Evolutionary conservation across 331 rosid species (phyloP).

Genomic region (Quercus phellos): DNA sequence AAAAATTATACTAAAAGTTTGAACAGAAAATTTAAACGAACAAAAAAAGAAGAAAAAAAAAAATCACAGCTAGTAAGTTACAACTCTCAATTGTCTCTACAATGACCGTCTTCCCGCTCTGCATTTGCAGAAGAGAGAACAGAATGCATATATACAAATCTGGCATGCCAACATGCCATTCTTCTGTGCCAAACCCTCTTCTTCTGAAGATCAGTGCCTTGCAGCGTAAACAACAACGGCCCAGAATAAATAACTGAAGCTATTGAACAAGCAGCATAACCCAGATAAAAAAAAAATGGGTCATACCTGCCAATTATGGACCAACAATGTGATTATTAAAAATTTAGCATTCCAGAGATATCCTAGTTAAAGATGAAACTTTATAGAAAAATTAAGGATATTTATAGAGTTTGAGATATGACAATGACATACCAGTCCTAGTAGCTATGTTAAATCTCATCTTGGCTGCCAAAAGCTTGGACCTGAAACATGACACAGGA

Average conservation of each 20-base stretch:
- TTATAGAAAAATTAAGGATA: background rate
- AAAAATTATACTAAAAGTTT: constrained; percentile 37
- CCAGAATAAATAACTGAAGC: constrained; percentile 15
- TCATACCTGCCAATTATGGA: constrained; percentile 34
- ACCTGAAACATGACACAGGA: constrained; percentile 47
- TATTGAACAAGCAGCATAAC: constrained; percentile 33
- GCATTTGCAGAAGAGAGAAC: constrained; percentile 58
- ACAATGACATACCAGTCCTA: constrained; percentile 29
- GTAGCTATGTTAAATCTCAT: constrained; percentile 33
- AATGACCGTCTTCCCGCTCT: constrained; percentile 44
- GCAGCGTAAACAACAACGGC: constrained; percentile 28
- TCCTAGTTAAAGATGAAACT: no score
- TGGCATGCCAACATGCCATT: constrained; percentile 28
- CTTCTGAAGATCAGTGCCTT: constrained; percentile 20
- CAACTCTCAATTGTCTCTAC: constrained; percentile 66
- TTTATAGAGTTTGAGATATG: background rate
- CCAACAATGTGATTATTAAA: constrained; percentile 14
- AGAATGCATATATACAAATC: constrained; percentile 69
- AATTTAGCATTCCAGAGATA: background rate
- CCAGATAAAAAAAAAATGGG: constrained; percentile 45
- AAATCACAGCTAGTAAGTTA: constrained; percentile 57
- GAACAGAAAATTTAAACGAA: constrained; percentile 1
- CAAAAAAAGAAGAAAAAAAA: constrained; percentile 14
- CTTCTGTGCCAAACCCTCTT: constrained; percentile 23
- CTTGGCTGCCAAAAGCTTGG: constrained; percentile 80